These are phyloP conservation scores for Saccharum hybrid DNA, from an alignment of 202 grass and related monocot species.

Conservation along the genomic window DNA sequence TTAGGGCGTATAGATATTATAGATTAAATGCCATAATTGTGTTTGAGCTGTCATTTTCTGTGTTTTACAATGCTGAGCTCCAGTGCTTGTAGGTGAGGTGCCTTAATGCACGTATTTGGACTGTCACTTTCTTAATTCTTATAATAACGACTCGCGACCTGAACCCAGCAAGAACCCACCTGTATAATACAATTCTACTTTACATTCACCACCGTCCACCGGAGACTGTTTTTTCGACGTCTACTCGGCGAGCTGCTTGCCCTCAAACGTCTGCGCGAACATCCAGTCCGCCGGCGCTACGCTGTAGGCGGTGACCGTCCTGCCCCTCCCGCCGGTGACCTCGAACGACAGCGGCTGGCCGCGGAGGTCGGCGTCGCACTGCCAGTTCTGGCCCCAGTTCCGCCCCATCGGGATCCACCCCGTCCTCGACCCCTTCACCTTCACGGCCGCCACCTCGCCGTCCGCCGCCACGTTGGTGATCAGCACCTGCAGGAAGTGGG, in stretches of 20 bases:
- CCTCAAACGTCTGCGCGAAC: slow-evolving; percentile 86
- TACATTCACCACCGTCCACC: slow-evolving; percentile 1
- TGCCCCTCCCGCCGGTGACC: slow-evolving; percentile 61
- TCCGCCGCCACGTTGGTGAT: slow-evolving; percentile 84
- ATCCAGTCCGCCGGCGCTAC: slow-evolving; percentile 74
- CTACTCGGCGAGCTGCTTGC: slow-evolving; percentile 76
- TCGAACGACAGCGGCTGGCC: slow-evolving; percentile 88
- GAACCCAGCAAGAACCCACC: not conserved
- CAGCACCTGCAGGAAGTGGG: slow-evolving; percentile 85
- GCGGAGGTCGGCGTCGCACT: slow-evolving; percentile 80
- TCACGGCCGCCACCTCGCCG: slow-evolving; percentile 72
- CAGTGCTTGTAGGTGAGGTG: not conserved
- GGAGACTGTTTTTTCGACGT: not conserved
- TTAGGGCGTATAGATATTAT: no score
- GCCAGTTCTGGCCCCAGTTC: slow-evolving; percentile 99
- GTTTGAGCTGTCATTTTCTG: no score
- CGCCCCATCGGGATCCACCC: slow-evolving; percentile 95
- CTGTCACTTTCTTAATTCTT: no score
- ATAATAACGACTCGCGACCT: no score
- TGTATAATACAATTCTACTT: slow-evolving; percentile 49
- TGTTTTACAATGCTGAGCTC: not conserved
- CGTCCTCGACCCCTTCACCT: slow-evolving; percentile 82
- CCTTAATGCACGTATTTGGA: not conserved
- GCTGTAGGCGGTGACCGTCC: slow-evolving; percentile 65
- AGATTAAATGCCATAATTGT: no score